phyloP scores from a whole-genome alignment of 2,329 filamentous ascomycete species.

The Fusarium bulbicola region DNA sequence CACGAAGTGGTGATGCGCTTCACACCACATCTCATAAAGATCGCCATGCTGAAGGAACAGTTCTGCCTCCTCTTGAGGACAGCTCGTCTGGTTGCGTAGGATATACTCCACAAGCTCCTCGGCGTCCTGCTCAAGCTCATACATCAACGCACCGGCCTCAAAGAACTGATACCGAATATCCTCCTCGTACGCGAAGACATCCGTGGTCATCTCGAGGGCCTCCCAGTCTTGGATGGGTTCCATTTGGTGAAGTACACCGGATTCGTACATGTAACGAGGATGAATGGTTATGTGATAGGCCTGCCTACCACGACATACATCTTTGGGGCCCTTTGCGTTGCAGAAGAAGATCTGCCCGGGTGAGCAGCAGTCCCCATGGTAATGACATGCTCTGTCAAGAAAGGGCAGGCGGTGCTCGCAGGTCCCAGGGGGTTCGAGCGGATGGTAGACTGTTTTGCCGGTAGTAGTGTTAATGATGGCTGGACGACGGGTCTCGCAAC shows the following conservation, averaged over 20 bases:
- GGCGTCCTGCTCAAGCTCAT: neutral
- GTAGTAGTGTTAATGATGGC: constrained; percentile 5
- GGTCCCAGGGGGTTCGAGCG: constrained; percentile 3
- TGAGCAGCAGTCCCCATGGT: constrained; percentile 12
- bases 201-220: neutral
- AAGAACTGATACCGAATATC: constrained; percentile 18
- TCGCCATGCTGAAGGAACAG: neutral
- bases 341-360: neutral
- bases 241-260: neutral
- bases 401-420: neutral
- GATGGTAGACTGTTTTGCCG: constrained; percentile 10
- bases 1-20: neutral
- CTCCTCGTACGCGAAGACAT: neutral
- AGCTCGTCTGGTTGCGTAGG: accelerated
- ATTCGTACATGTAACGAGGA: neutral
- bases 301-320: constrained; percentile 7
- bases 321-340: accelerated
- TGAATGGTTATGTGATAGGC: constrained; percentile 8
- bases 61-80: neutral
- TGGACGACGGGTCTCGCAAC: constrained; percentile 25
- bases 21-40: neutral
- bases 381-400: neutral
- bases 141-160: constrained; percentile 7
- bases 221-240: neutral
- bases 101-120: neutral